phyloP scores from a whole-genome alignment of 768 basidiomycete genomes.

The Mycena haematopus region DNA sequence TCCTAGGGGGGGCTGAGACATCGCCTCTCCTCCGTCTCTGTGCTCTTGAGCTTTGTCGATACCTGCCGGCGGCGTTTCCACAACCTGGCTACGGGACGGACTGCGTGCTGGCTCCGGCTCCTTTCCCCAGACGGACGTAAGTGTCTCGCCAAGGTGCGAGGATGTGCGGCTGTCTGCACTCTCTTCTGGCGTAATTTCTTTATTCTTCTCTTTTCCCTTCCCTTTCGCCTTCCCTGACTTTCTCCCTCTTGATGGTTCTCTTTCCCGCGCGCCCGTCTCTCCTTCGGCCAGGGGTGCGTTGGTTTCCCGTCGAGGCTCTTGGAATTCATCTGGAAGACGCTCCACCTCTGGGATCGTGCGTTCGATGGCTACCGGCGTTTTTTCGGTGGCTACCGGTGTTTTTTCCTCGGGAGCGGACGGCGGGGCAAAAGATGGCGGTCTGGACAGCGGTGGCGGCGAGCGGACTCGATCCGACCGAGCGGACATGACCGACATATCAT shows the following conservation, averaged over 20 bases:
- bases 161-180: conserved; percentile 44
- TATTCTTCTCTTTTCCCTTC: conserved; percentile 37
- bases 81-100: conserved; percentile 33
- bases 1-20: conserved; percentile 2
- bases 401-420: conserved; percentile 14
- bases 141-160: conserved; percentile 47
- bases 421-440: conserved; percentile 39
- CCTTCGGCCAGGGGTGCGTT: conserved; percentile 22
- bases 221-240: conserved; percentile 29
- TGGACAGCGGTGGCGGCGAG: conserved; percentile 57
- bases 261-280: conserved; percentile 24
- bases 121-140: conserved; percentile 57
- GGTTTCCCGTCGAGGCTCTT: conserved; percentile 14
- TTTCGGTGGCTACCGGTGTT: neutral
- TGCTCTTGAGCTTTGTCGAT: conserved; percentile 10
- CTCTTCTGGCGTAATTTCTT: conserved; percentile 32
- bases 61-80: conserved; percentile 25
- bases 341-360: conserved; percentile 24
- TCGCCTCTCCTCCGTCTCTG: conserved; percentile 2
- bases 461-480: conserved; percentile 48
- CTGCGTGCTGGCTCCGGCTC: conserved; percentile 35
- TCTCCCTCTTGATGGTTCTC: conserved; percentile 29
- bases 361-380: neutral
- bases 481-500: conserved; percentile 54
- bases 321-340: conserved; percentile 25